These are phyloP conservation scores for Tardiomyces digboiensis DNA, from an alignment of 1,139 yeast genomes.

Conservation along the genomic window DNA sequence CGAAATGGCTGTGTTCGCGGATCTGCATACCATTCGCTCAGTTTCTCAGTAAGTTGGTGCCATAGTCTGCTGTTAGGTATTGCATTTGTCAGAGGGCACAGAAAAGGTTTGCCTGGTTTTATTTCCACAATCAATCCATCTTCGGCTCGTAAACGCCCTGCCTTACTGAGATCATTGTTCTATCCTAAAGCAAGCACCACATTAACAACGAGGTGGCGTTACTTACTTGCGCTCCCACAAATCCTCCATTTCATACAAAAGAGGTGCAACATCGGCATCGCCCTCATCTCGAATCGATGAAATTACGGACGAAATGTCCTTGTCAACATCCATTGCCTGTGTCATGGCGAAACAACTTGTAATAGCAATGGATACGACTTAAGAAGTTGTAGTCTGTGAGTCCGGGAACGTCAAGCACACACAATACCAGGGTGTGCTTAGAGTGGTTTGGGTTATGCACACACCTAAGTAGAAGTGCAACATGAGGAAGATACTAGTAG, in stretches of 20 bases:
- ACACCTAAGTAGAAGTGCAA: no score
- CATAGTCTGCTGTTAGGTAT: constrained; percentile 26
- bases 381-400: no score
- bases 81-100: neutral
- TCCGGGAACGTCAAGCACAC: no score
- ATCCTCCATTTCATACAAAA: constrained; percentile 74
- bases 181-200: neutral
- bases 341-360: constrained; percentile 3
- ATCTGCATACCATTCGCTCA: constrained; percentile 51
- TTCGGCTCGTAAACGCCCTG: no score
- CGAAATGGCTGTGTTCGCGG: constrained; percentile 46
- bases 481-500: no score
- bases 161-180: neutral
- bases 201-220: neutral
- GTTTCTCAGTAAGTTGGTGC: constrained; percentile 68
- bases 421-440: no score
- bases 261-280: constrained; percentile 53
- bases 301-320: constrained; percentile 47
- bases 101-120: no score
- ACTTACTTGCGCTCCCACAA: constrained; percentile 62
- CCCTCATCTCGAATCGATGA: constrained; percentile 62
- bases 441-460: no score
- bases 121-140: no score
- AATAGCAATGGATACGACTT: no score
- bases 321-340: constrained; percentile 24